A percentile compares a stretch with the other conserved stretches of the same genome.
Evolutionary conservation across 768 basidiomycete species (phyloP).

Genomic region (Harrya chromipes): DNA sequence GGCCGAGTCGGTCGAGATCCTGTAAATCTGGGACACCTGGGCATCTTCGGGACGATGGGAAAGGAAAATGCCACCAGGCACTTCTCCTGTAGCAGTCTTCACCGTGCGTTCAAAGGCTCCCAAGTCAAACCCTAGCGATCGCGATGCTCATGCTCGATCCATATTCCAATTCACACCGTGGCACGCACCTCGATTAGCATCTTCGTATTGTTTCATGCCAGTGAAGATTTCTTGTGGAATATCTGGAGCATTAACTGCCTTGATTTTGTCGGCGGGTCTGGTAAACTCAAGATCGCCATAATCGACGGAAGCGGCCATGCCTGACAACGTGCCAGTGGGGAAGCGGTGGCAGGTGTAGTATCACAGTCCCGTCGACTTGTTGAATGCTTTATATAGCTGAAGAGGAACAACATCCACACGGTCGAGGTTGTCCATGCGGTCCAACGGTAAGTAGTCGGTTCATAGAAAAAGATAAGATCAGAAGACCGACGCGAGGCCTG

Average conservation of each 20-base stretch:
- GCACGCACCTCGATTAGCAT: constrained; percentile 33
- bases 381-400: constrained; percentile 4
- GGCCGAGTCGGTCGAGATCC: constrained; percentile 29
- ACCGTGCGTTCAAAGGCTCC: constrained; percentile 27
- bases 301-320: constrained; percentile 24
- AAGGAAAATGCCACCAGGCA: constrained; percentile 29
- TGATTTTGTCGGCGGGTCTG: constrained; percentile 38
- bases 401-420: constrained; percentile 2
- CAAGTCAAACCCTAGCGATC: constrained; percentile 25
- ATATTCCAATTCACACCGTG: background rate
- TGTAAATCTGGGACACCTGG: constrained; percentile 37
- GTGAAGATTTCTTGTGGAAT: constrained; percentile 34
- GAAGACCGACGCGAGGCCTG: background rate
- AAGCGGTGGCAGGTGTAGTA: background rate
- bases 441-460: too few species aligned
- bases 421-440: background rate
- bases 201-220: constrained; percentile 38
- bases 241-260: constrained; percentile 35
- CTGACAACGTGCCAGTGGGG: background rate
- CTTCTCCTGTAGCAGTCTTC: constrained; percentile 9
- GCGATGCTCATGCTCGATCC: background rate
- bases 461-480: constrained; percentile 11
- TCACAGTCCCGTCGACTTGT: background rate
- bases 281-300: constrained; percentile 34
- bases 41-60: constrained; percentile 39